These are phyloP conservation scores for Allium fistulosum DNA, from an alignment of 106 monocot species.

Conservation along the genomic window DNA sequence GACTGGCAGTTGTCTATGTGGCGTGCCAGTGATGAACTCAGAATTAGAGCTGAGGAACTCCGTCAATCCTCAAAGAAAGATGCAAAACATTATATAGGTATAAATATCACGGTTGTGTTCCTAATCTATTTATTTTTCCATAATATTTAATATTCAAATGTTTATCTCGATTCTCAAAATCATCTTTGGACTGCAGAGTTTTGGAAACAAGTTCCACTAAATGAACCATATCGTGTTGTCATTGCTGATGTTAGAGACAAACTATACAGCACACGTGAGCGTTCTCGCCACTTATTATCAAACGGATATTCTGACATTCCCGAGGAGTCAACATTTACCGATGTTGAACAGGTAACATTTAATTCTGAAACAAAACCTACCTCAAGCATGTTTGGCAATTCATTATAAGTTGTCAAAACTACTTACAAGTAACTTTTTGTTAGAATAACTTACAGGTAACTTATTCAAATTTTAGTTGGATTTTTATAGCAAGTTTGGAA, in stretches of 20 bases:
- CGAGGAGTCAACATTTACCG: slow-evolving; percentile 40
- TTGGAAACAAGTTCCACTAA: slow-evolving; percentile 66
- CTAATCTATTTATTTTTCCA: neutral
- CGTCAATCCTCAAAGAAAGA: slow-evolving; percentile 58
- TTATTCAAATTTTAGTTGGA: neutral
- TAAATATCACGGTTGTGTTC: neutral
- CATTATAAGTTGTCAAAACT: neutral
- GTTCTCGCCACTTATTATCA: slow-evolving; percentile 46
- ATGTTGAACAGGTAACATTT: slow-evolving; percentile 29
- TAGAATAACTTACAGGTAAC: neutral
- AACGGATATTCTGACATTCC: slow-evolving; percentile 49
- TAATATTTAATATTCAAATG: slow-evolving; percentile 26
- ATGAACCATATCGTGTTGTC: slow-evolving; percentile 78
- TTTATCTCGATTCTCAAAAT: neutral
- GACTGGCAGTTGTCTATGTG: slow-evolving; percentile 88
- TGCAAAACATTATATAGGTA: slow-evolving; percentile 98
- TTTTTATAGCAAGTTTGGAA: too few relatives aligned
- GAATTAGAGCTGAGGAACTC: slow-evolving; percentile 53
- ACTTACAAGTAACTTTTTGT: too few relatives aligned
- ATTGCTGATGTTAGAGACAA: slow-evolving; percentile 69
- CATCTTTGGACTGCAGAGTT: slow-evolving; percentile 32
- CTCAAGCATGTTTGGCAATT: neutral
- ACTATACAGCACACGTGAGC: slow-evolving; percentile 59
- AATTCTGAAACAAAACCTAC: slow-evolving; percentile 32
- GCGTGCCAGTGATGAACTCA: slow-evolving; percentile 87